A percentile compares a stretch with the other conserved stretches of the same genome.
Evolutionary conservation across 106 monocot species (phyloP).

Genomic region (Allium sativum): DNA sequence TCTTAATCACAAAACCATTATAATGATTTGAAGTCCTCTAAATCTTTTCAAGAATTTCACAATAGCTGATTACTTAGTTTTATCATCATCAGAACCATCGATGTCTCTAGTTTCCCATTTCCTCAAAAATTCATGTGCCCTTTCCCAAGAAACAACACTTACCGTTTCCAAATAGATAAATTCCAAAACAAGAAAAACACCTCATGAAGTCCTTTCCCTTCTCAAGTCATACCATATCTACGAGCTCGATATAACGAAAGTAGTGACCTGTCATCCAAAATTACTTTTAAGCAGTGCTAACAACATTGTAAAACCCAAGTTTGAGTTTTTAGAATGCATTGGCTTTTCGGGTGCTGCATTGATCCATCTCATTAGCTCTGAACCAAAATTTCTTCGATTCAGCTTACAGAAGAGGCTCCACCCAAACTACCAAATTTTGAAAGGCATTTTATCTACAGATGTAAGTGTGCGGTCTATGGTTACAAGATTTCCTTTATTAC

Average conservation of each 20-base stretch:
- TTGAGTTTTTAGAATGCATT: slow-evolving; percentile 23
- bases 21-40: not conserved
- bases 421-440: slow-evolving; percentile 8
- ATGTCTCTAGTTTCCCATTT: slow-evolving; percentile 16
- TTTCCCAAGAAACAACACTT: slow-evolving; percentile 18
- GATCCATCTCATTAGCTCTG: slow-evolving; percentile 1
- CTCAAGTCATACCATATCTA: slow-evolving; percentile 25
- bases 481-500: slow-evolving; percentile 1
- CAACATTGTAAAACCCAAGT: slow-evolving; percentile 32
- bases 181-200: slow-evolving; percentile 14
- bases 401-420: slow-evolving; percentile 14
- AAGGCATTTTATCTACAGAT: slow-evolving; percentile 1
- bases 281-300: slow-evolving; percentile 18
- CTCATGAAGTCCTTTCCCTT: slow-evolving; percentile 20
- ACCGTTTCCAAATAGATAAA: slow-evolving; percentile 13
- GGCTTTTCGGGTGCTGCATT: slow-evolving; percentile 19
- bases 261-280: slow-evolving; percentile 19
- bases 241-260: slow-evolving; percentile 15
- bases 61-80: not conserved
- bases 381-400: slow-evolving; percentile 7
- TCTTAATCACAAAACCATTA: not conserved
- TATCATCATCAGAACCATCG: not conserved
- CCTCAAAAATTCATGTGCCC: slow-evolving; percentile 25
- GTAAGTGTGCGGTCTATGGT: slow-evolving; percentile 3
- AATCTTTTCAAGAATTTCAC: not conserved